Evolutionary conservation across 352 stramenopile genomes (phyloP), one percentile per base, ranked within the genome.

Genomic region (Phytopythium sindhum): DNA sequence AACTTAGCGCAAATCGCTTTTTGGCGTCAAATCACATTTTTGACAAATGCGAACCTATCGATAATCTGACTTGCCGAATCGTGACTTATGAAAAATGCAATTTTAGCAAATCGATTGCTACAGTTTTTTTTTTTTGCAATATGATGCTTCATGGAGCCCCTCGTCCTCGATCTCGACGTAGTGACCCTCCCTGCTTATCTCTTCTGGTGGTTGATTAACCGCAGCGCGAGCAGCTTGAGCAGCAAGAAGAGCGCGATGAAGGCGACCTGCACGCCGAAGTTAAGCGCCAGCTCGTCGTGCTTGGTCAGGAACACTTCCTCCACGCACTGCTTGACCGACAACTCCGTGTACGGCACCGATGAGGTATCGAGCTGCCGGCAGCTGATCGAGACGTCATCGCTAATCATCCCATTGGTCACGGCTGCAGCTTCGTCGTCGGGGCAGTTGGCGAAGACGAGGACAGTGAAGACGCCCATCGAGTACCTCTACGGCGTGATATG

Each of bases 191-290:
- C 26, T 19, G 67, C 57, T 55, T 70, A 81, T 41, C 39, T 70
- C 52, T 60, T 78, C 57, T 81, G 73, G 33, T 78, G 70, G 53
- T 78, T 78, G 3, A 74, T 31, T 37, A 66, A 76, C 1, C 72
- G 61, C 21, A 77, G 39, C 26, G 72, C 60, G 28, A 60, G 26
- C 19, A 81, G 39, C 10, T 57, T 61, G 1, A 70, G 12, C 2
- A 76, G 35, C 4, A 66, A 59, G 23, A 77, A 65, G 11, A 51
- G 21, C 6, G 47, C 41, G 35, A 60, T 44, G 54, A 60, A 60
- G 15, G 24, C 54, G n/a, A 60, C 21, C 23, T 33, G 19, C 19
- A 60, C 17, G 21, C 35, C 54, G 17, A 60, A 60, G 54, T 60
- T 42, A 23, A 24, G 54, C 35, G 17, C 28, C n/a, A 60, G 11